These are phyloP conservation scores for Scedosporium apiospermum DNA, from an alignment of 2,329 filamentous ascomycete genomes.

Conservation along the genomic window DNA sequence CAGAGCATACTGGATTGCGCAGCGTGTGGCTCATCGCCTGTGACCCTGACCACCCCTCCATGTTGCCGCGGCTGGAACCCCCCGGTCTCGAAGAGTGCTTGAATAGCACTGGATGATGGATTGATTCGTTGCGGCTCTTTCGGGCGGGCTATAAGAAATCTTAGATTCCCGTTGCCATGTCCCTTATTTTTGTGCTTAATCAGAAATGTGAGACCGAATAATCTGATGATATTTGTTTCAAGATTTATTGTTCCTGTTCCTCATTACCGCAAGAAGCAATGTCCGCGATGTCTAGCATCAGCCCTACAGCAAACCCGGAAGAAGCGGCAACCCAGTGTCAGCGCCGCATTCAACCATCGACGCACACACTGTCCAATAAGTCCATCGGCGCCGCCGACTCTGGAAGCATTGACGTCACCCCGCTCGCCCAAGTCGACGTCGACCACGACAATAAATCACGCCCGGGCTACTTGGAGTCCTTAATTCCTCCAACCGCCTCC, in stretches of 20 bases:
- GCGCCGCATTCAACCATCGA: background rate
- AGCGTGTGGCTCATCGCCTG: background rate
- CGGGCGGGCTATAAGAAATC: background rate
- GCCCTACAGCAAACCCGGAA: background rate
- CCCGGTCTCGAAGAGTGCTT: background rate
- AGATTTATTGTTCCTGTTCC: background rate
- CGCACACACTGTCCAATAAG: background rate
- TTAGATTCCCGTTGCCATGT: background rate
- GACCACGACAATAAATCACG: background rate
- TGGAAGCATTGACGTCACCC: constrained; percentile 2
- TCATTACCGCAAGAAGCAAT: background rate
- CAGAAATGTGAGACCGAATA: background rate
- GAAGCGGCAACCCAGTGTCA: background rate
- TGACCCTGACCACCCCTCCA: background rate
- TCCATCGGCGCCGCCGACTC: background rate
- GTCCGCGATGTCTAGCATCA: background rate
- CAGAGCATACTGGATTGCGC: background rate
- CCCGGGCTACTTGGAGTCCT: constrained; percentile 40
- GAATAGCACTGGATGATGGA: background rate
- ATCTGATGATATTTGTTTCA: background rate
- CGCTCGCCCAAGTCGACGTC: background rate
- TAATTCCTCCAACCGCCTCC: constrained; percentile 34
- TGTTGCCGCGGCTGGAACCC: background rate
- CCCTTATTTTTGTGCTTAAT: background rate
- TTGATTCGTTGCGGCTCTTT: too few species aligned